phyloP scores from a whole-genome alignment of 2,329 filamentous ascomycete genomes.

The Periconia sp. region DNA sequence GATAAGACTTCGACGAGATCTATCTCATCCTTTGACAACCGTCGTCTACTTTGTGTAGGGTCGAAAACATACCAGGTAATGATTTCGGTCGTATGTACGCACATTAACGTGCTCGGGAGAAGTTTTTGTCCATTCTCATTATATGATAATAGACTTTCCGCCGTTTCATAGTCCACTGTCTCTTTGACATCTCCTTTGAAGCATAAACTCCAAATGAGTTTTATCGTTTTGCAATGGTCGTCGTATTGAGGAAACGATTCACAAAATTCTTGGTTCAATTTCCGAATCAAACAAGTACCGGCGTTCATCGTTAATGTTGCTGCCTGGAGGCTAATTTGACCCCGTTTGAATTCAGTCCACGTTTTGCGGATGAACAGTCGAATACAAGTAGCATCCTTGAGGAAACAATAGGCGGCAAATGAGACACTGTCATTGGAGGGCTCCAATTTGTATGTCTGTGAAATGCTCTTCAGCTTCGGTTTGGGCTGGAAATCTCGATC shows the following conservation, averaged over 20 bases:
- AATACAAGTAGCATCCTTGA: slow-evolving; percentile 38
- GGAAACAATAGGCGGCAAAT: slow-evolving; percentile 29
- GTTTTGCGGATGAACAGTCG: slow-evolving; percentile 34
- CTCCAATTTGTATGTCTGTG: slow-evolving; percentile 11
- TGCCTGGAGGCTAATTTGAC: slow-evolving; percentile 38
- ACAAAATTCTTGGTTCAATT: slow-evolving; percentile 5
- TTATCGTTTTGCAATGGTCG: too few species aligned
- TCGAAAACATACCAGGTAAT: too few species aligned
- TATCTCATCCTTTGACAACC: background rate
- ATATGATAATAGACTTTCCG: too few species aligned
- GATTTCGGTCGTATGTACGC: too few species aligned
- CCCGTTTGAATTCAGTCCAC: slow-evolving; percentile 38
- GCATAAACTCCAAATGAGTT: too few species aligned
- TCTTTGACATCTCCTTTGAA: too few species aligned
- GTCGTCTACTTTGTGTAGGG: too few species aligned
- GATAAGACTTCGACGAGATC: background rate
- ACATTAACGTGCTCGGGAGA: too few species aligned
- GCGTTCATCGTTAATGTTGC: slow-evolving; percentile 41
- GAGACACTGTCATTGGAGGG: slow-evolving; percentile 14
- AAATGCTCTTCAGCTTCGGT: background rate
- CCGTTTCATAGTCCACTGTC: too few species aligned
- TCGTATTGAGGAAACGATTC: too few species aligned
- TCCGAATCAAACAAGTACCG: slow-evolving; percentile 18
- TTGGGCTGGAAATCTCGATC: slow-evolving; percentile 5
- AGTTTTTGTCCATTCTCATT: too few species aligned